These are phyloP conservation scores for Thuidium tamariscinum DNA, from an alignment of 225 moss, liverwort and hornwort genomes.

Conservation along the genomic window DNA sequence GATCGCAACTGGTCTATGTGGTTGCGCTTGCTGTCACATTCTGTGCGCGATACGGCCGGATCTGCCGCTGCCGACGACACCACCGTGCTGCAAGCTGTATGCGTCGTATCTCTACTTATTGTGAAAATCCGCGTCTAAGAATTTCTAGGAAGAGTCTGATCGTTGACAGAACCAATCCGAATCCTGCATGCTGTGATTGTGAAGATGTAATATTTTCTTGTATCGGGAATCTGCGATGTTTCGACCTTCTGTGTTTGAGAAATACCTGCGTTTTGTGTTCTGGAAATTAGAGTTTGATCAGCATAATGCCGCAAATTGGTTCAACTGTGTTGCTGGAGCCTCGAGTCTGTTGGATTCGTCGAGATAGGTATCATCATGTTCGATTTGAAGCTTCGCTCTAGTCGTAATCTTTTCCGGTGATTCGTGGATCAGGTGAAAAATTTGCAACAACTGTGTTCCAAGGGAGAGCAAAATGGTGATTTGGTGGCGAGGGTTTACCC, in stretches of 20 bases:
- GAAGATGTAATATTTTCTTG: neutral
- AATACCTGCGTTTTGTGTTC: neutral
- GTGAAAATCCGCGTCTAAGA: neutral
- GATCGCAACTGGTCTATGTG: constrained; percentile 58
- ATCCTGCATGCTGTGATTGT: neutral
- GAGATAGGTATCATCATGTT: neutral
- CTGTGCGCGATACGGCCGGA: constrained; percentile 57
- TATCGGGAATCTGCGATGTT: neutral
- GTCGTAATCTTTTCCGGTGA: neutral
- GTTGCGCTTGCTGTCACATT: constrained; percentile 75
- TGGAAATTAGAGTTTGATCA: neutral
- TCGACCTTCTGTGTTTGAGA: neutral
- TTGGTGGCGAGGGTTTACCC: constrained; percentile 75
- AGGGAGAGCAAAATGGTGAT: constrained; percentile 49
- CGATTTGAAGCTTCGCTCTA: neutral
- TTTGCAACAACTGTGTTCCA: constrained; percentile 50
- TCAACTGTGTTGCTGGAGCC: neutral
- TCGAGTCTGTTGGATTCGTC: neutral
- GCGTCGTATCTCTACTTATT: neutral
- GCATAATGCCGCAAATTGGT: neutral
- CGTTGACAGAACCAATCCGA: neutral
- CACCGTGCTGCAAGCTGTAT: constrained; percentile 65
- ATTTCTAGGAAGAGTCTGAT: neutral
- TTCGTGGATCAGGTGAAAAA: constrained; percentile 38
- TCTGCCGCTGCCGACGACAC: constrained; percentile 44